Conservation (phyloP, 2,329 filamentous ascomycete species). For the Aplosporella prunicola region DNA sequence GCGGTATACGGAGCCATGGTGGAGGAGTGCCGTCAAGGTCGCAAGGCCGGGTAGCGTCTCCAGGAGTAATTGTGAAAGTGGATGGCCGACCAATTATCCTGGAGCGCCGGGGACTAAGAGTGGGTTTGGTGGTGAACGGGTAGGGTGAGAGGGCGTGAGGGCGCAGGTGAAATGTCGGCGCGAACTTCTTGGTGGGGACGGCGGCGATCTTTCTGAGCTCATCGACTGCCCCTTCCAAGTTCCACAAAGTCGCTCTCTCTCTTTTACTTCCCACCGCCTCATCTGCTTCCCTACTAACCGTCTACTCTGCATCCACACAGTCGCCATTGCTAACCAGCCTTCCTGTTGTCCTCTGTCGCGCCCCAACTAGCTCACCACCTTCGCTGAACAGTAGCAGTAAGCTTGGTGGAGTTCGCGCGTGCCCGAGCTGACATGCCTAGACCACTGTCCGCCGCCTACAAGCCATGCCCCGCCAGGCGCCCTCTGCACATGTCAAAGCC, state of each 20-base stretch:
- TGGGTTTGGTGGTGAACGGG: constrained; percentile 1
- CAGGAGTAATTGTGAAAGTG: constrained; percentile 30
- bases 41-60: constrained; percentile 25
- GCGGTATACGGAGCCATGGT: constrained; percentile 22
- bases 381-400: no score
- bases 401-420: no score
- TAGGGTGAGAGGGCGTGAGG: constrained; percentile 1
- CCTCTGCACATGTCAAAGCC: neutral
- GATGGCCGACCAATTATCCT: constrained; percentile 30
- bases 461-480: neutral
- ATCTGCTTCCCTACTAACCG: neutral
- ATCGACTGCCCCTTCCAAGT: neutral
- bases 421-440: no score
- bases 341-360: no score
- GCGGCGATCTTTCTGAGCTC: neutral
- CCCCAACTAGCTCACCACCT: neutral
- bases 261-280: neutral
- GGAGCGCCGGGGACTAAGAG: constrained; percentile 25
- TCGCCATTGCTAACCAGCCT: no score
- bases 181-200: constrained; percentile 1
- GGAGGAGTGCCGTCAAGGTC: constrained; percentile 5
- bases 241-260: neutral
- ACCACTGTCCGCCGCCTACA: neutral
- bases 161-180: constrained; percentile 6
- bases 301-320: no score